phyloP scores from a whole-genome alignment of 805 yeast genomes.

The Sporopachydermia quercuum region DNA sequence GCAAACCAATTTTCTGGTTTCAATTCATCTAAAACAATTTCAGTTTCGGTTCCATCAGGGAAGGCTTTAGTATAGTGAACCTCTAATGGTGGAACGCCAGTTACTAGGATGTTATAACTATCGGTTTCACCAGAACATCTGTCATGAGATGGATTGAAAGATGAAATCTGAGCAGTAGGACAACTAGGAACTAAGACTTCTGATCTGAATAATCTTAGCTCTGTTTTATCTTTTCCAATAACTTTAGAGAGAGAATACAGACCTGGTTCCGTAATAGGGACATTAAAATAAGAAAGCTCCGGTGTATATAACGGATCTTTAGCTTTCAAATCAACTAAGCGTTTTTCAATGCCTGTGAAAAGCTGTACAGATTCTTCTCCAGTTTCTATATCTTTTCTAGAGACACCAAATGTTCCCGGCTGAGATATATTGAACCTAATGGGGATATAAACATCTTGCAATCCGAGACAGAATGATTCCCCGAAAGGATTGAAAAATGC shows the following conservation, averaged over 20 bases:
- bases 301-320: background rate
- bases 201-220: constrained; percentile 43
- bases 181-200: constrained; percentile 59
- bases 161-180: constrained; percentile 50
- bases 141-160: constrained; percentile 17
- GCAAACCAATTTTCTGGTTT: constrained; percentile 20
- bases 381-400: constrained; percentile 39
- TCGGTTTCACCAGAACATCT: constrained; percentile 53
- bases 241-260: constrained; percentile 58
- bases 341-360: constrained; percentile 42
- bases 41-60: background rate
- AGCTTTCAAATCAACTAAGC: constrained; percentile 5
- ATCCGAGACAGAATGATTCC: constrained; percentile 39
- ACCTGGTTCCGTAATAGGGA: constrained; percentile 62
- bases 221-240: constrained; percentile 34
- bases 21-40: background rate
- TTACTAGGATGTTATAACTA: constrained; percentile 34
- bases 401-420: constrained; percentile 51
- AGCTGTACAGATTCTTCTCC: constrained; percentile 32
- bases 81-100: constrained; percentile 70
- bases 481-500: constrained; percentile 69
- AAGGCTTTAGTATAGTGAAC: constrained; percentile 32
- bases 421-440: constrained; percentile 71
- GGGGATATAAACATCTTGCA: constrained; percentile 37
- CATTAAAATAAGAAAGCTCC: constrained; percentile 37